Percentiles rank a stretch among this genome's conserved stretches.
These are phyloP conservation scores for Leccinum obscurum DNA, from an alignment of 768 basidiomycete species.

Conservation along the genomic window DNA sequence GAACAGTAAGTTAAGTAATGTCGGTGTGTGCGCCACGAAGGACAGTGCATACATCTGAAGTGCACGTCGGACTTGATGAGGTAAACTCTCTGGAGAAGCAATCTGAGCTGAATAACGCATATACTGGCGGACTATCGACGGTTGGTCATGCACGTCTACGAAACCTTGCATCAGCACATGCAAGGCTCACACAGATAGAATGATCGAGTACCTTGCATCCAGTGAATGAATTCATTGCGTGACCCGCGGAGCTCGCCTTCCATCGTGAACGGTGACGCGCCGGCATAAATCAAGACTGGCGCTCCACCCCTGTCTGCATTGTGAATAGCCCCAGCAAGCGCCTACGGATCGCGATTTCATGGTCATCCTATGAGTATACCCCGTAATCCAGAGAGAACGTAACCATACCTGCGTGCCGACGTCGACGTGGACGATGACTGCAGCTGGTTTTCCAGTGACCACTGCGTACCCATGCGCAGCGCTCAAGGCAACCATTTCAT, in stretches of 20 bases:
- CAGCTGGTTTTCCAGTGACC: conserved; percentile 63
- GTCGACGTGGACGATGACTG: conserved; percentile 74
- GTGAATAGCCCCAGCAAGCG: conserved; percentile 69
- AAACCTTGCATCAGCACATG: not conserved
- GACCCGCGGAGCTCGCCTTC: conserved; percentile 59
- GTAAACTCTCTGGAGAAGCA: conserved; percentile 49
- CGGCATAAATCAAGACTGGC: conserved; percentile 72
- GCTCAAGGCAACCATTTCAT: conserved; percentile 75
- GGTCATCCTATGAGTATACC: not conserved
- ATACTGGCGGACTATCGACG: conserved; percentile 71
- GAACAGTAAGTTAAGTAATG: conserved; percentile 1
- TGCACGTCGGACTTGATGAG: conserved; percentile 54
- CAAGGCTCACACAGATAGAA: not conserved
- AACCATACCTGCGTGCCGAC: conserved; percentile 60
- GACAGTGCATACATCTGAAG: conserved; percentile 55
- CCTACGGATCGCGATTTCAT: conserved; percentile 37
- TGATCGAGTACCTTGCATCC: conserved; percentile 56
- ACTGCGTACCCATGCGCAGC: conserved; percentile 70
- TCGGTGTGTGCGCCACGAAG: not conserved
- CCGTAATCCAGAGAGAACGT: not conserved
- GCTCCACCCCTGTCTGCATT: conserved; percentile 62
- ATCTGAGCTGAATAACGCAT: conserved; percentile 70
- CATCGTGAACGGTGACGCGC: conserved; percentile 60
- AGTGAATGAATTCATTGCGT: conserved; percentile 75
- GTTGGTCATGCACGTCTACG: conserved; percentile 68